Evolutionary conservation across 2,329 filamentous ascomycete genomes (phyloP).

Genomic region (Basipetospora chlamydospora): DNA sequence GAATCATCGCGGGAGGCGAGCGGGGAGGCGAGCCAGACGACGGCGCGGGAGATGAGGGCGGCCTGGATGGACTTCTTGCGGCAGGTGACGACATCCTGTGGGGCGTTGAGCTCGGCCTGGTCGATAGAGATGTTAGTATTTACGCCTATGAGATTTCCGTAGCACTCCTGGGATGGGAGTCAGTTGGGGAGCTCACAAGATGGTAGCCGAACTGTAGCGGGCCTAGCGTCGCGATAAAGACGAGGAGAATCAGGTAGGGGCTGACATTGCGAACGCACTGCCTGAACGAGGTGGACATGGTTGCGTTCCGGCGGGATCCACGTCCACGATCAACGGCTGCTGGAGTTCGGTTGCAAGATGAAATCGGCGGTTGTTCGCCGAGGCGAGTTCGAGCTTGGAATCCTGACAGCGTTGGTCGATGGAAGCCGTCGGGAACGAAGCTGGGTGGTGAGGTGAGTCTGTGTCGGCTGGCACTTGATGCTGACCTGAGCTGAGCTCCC

Average conservation of each 20-base stretch:
- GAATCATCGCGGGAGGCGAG: slow-evolving; percentile 13
- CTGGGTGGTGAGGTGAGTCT: no score
- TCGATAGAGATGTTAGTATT: neutral
- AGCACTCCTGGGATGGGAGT: neutral
- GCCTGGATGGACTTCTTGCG: slow-evolving; percentile 35
- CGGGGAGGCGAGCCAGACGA: slow-evolving; percentile 14
- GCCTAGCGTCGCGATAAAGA: slow-evolving; percentile 66
- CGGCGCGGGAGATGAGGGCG: slow-evolving; percentile 12
- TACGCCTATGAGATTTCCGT: slow-evolving; percentile 7
- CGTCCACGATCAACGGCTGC: no score
- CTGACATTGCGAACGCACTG: slow-evolving; percentile 2
- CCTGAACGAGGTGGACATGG: slow-evolving; percentile 1
- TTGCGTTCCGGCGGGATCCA: no score
- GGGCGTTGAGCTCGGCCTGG: slow-evolving; percentile 87
- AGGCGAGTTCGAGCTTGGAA: no score
- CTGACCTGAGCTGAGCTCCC: no score
- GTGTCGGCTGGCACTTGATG: no score
- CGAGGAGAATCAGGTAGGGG: slow-evolving; percentile 62
- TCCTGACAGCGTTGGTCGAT: no score
- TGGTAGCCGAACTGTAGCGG: slow-evolving; percentile 93
- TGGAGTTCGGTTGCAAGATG: no score
- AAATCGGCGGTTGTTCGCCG: neutral
- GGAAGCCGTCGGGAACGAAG: no score
- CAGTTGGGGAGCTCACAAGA: slow-evolving; percentile 42
- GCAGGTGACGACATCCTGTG: slow-evolving; percentile 86